Percentiles rank a stretch among this genome's conserved stretches.
These are phyloP conservation scores for Primulina tabacum DNA, from an alignment of 257 asterid species.

Conservation along the genomic window DNA sequence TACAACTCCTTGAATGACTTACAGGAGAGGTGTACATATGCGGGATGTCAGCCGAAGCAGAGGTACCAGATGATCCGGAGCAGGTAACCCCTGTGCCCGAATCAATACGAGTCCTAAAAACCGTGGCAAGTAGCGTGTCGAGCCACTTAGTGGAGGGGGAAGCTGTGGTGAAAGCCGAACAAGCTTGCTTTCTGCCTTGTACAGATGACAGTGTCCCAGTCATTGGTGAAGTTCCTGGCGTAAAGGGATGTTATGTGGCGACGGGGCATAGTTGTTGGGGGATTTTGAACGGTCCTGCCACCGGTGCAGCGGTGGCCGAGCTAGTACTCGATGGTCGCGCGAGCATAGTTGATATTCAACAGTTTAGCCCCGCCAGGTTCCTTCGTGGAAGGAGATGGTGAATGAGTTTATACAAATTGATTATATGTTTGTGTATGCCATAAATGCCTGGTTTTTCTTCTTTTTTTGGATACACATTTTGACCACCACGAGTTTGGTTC, in stretches of 20 bases:
- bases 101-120: conserved; percentile 58
- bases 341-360: conserved; percentile 53
- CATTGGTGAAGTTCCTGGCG: conserved; percentile 76
- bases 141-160: conserved; percentile 67
- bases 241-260: conserved; percentile 73
- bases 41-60: conserved; percentile 82
- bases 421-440: no score
- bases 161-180: conserved; percentile 73
- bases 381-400: conserved; percentile 20
- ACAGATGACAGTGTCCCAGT: conserved; percentile 71
- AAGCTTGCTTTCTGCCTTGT: conserved; percentile 86
- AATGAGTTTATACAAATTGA: background rate
- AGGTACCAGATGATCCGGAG: conserved; percentile 86
- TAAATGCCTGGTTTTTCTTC: no score
- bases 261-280: conserved; percentile 98
- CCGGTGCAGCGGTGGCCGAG: conserved; percentile 82
- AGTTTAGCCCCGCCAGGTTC: conserved; percentile 62
- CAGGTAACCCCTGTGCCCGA: conserved; percentile 58
- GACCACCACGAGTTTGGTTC: no score
- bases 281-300: conserved; percentile 88
- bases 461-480: no score
- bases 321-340: conserved; percentile 63
- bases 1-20: background rate
- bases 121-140: conserved; percentile 67
- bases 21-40: conserved; percentile 94